Conservation (phyloP, 805 yeast species). For the Starmerella cellae region DNA sequence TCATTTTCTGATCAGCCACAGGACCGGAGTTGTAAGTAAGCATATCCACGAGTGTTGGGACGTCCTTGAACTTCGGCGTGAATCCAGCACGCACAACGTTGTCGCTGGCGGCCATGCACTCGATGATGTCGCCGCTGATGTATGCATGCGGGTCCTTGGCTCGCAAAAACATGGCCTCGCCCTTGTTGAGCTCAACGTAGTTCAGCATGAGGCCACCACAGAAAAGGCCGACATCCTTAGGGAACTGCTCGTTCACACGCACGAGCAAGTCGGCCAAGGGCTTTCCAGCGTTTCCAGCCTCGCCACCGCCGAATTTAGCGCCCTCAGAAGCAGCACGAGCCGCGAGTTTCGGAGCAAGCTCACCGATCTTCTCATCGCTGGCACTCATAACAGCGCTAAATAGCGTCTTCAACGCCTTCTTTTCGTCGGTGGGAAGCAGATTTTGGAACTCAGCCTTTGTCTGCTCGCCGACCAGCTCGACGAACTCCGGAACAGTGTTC, state of each 20-base stretch:
- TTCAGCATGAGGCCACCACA: conserved; percentile 90
- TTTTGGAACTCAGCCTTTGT: conserved; percentile 40
- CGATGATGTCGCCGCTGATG: conserved; percentile 92
- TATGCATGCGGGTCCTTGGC: conserved; percentile 98
- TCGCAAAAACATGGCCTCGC: conserved; percentile 92
- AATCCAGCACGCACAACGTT: conserved; percentile 97
- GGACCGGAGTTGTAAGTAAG: conserved; percentile 80
- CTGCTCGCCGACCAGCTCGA: conserved; percentile 51
- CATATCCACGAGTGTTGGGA: conserved; percentile 74
- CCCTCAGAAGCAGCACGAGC: conserved; percentile 42
- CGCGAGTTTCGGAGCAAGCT: conserved; percentile 52
- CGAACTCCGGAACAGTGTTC: conserved; percentile 62
- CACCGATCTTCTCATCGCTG: conserved; percentile 42
- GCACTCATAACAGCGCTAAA: conserved; percentile 80
- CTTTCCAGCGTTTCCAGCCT: conserved; percentile 27
- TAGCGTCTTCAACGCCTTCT: conserved; percentile 54
- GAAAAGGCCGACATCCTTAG: conserved; percentile 85
- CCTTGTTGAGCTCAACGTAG: conserved; percentile 67
- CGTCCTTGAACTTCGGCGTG: conserved; percentile 99
- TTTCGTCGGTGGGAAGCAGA: conserved; percentile 36
- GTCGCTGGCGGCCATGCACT: conserved; percentile 99
- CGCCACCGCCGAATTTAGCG: conserved; percentile 22
- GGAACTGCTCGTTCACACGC: conserved; percentile 76
- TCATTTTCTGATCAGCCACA: conserved; percentile 88
- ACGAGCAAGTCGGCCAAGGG: conserved; percentile 60